phyloP scores from a whole-genome alignment of 2,329 filamentous ascomycete genomes.

The Metarhizium humberi region DNA sequence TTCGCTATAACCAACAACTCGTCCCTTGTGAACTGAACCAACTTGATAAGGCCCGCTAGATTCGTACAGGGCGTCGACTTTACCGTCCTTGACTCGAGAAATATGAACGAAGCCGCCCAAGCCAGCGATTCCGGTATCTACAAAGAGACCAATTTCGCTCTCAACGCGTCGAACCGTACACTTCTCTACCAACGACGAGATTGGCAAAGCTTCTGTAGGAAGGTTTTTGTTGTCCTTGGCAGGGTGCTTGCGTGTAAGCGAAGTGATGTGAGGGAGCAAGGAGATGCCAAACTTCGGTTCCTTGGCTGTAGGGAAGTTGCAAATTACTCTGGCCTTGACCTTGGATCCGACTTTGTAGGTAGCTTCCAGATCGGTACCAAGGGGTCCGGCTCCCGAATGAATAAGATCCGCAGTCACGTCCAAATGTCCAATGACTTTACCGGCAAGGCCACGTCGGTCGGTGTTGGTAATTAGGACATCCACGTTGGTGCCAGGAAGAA shows the following conservation, averaged over 20 bases:
- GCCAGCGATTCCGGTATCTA: conserved; percentile 54
- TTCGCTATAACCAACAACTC: conserved; percentile 78
- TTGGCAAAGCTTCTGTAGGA: conserved; percentile 52
- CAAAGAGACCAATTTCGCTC: conserved; percentile 69
- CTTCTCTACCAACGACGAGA: conserved; percentile 68
- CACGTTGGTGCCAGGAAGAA: conserved; percentile 83
- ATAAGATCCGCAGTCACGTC: conserved; percentile 86
- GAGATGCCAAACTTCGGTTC: conserved; percentile 82
- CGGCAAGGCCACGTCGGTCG: conserved; percentile 63
- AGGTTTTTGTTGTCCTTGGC: conserved; percentile 28
- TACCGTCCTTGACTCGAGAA: conserved; percentile 81
- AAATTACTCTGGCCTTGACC: conserved; percentile 78
- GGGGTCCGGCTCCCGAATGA: conserved; percentile 70
- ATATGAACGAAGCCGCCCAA: conserved; percentile 89
- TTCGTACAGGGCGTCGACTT: conserved; percentile 73
- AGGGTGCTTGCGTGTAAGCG: conserved; percentile 42
- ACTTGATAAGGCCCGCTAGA: conserved; percentile 68
- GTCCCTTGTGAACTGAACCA: conserved; percentile 68
- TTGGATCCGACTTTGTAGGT: conserved; percentile 79
- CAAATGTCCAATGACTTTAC: conserved; percentile 86
- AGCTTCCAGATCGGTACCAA: conserved; percentile 59
- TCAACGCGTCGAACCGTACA: conserved; percentile 76
- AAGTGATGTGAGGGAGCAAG: conserved; percentile 72
- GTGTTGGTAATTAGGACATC: conserved; percentile 76
- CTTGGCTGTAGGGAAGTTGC: conserved; percentile 71